Percentiles rank a stretch among this genome's conserved stretches.
Conservation (phyloP, 2,329 filamentous ascomycete species). For the Fusarium poae region DNA sequence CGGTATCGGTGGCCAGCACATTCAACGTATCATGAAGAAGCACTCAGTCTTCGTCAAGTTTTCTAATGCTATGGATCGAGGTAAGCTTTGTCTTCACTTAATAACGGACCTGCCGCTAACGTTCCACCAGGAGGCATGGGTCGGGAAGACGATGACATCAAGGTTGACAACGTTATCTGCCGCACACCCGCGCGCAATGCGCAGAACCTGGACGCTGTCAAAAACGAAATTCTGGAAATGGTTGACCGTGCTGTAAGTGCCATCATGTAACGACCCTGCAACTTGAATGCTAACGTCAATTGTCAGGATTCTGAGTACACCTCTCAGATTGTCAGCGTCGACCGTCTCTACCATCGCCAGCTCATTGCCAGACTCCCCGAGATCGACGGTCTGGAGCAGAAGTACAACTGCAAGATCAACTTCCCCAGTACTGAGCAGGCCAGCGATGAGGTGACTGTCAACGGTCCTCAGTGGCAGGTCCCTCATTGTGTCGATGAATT, state of each 20-base stretch:
- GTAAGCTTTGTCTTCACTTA: constrained; percentile 54
- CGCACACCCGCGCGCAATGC: constrained; percentile 97
- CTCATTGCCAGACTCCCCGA: constrained; percentile 88
- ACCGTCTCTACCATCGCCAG: constrained; percentile 94
- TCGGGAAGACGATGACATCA: constrained; percentile 97
- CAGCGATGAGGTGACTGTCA: constrained; percentile 95
- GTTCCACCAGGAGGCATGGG: constrained; percentile 71
- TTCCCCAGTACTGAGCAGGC: constrained; percentile 98
- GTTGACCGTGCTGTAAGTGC: constrained; percentile 86
- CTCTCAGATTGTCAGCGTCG: constrained; percentile 91
- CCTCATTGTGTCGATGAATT: constrained; percentile 97
- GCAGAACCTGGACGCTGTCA: constrained; percentile 95
- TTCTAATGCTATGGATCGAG: constrained; percentile 98
- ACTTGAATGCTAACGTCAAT: constrained; percentile 15
- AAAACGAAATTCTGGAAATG: constrained; percentile 99
- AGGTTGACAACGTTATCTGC: constrained; percentile 99
- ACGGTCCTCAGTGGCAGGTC: constrained; percentile 97
- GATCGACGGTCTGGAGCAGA: constrained; percentile 96
- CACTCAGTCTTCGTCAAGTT: constrained; percentile 99
- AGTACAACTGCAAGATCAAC: constrained; percentile 99
- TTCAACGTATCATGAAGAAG: constrained; percentile 99
- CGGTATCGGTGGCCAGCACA: constrained; percentile 97
- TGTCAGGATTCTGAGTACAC: constrained; percentile 94
- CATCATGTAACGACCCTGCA: not conserved
- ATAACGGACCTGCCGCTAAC: constrained; percentile 45